phyloP scores from a whole-genome alignment of 1,139 yeast species.

The Diutina ranongensis region DNA sequence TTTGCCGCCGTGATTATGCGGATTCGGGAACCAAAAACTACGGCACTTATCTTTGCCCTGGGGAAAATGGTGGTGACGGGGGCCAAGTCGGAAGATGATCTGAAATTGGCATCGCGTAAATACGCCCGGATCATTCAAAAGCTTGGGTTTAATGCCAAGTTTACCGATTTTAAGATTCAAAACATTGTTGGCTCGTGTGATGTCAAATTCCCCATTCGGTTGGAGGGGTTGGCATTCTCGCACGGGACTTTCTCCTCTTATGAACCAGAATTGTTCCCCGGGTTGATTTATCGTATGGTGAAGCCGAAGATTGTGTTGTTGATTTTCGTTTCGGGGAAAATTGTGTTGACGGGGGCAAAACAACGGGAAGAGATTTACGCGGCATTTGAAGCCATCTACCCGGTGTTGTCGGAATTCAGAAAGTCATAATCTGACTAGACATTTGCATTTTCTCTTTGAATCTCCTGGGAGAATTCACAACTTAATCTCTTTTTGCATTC shows the following conservation, averaged over 20 bases:
- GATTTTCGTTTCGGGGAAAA: constrained; percentile 94
- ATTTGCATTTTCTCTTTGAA: not conserved
- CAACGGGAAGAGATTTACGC: constrained; percentile 98
- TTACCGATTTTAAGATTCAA: constrained; percentile 95
- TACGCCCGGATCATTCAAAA: constrained; percentile 97
- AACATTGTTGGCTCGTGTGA: constrained; percentile 98
- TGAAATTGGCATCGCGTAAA: constrained; percentile 92
- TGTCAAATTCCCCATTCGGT: constrained; percentile 92
- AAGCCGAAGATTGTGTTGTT: constrained; percentile 93
- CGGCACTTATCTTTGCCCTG: constrained; percentile 94
- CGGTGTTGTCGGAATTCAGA: constrained; percentile 95
- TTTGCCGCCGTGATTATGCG: constrained; percentile 99
- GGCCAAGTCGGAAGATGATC: constrained; percentile 97
- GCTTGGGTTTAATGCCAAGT: constrained; percentile 90
- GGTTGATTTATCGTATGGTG: constrained; percentile 98
- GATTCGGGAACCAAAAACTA: constrained; percentile 96
- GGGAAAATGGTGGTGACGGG: constrained; percentile 99
- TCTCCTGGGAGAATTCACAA: not conserved
- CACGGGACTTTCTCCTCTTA: constrained; percentile 99
- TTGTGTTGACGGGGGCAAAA: constrained; percentile 97
- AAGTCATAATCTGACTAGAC: constrained; percentile 37
- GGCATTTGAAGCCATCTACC: constrained; percentile 96
- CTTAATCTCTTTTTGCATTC: not conserved
- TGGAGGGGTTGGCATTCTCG: constrained; percentile 95
- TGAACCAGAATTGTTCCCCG: constrained; percentile 98